These are phyloP conservation scores for Arabidopsis thaliana DNA, from an alignment of 345 rosid genomes.

Conservation along the genomic window DNA sequence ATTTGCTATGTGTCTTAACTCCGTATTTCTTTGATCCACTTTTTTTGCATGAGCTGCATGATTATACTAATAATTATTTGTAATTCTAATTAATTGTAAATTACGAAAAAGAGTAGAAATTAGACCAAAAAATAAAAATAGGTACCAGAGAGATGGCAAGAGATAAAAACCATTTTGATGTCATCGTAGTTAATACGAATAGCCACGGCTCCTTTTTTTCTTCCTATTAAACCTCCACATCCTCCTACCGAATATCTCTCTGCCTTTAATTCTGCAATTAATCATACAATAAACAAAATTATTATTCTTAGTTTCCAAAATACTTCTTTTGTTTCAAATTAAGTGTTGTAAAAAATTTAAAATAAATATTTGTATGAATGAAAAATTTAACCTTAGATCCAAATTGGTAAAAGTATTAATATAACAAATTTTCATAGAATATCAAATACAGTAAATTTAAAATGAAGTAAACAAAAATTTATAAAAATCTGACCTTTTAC, in stretches of 20 bases:
- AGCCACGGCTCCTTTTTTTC: slow-evolving; percentile 48
- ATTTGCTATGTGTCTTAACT: slow-evolving; percentile 54
- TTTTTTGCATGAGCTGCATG: slow-evolving; percentile 43
- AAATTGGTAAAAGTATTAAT: not conserved
- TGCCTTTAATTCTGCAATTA: slow-evolving; percentile 32
- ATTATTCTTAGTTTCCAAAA: not conserved
- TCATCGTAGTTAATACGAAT: slow-evolving; percentile 41
- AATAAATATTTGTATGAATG: not conserved
- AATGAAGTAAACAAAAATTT: no score
- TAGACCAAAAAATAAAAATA: not conserved
- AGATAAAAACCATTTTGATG: slow-evolving; percentile 44
- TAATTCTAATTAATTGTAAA: not conserved
- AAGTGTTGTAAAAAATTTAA: not conserved
- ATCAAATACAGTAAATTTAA: no score
- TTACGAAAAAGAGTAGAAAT: not conserved
- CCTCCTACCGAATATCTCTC: slow-evolving; percentile 44
- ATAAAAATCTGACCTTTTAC: slow-evolving; percentile 33
- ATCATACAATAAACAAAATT: not conserved
- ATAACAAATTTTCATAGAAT: no score
- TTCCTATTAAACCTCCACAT: slow-evolving; percentile 46
- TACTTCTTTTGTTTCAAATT: not conserved
- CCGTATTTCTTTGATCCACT: slow-evolving; percentile 40
- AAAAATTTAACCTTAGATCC: not conserved
- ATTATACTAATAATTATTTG: not conserved
- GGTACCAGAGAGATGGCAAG: slow-evolving; percentile 51